Base-by-base conservation (phyloP, 2,329 filamentous ascomycete genomes). In the Ilyonectria mors-panacis region DNA sequence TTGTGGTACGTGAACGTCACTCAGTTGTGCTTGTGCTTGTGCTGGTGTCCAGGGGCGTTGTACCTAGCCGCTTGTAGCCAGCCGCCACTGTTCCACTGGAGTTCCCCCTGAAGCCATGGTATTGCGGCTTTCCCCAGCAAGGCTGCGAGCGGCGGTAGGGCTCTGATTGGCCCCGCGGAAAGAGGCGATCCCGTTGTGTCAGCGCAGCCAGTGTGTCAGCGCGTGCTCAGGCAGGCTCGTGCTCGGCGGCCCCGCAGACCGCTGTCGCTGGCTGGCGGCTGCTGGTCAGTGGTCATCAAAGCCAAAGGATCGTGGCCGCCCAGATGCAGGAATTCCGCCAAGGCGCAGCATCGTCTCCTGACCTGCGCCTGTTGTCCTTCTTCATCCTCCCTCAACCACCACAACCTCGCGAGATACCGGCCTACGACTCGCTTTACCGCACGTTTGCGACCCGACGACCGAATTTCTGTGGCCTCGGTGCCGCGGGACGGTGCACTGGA, bases 271-370 rank as follows among this genome's bases (percentile, higher is more conserved):
- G 45, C 61, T 51, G 51, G 35, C n/a, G n/a, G n/a, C n/a, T n/a
- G n/a, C 57, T 39, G 50, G 30, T 63, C 54, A 66, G 26, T 26
- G 26, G 26, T 26, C 26, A 26, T 26, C 26, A 26, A 26, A 26
- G 6, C 63, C 58, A 66, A 71, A 71, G 66, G 63, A 75, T 73
- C 73, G 73, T 75, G 71, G 70, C 69, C 58, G 70, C 69, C 58
- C 63, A 56, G 70, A 66, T 53, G 56, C 59, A 59, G 66, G 70
- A 73, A 70, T 67, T 70, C 48, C 47, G 35, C 47, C 26, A 30
- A 30, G 30, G 30, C 51, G 60, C 69, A 60, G 63, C 50, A 50
- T 59, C 66, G 58, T 73, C 73, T 76, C 73, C 73, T 75, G 73
- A 75, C 64, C 56, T 47, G 33, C 47, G 42, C 37, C 50, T 48